These are phyloP conservation scores for Tremellales sp. DNA, from an alignment of 1,284 basidiomycete genomes.

Conservation along the genomic window DNA sequence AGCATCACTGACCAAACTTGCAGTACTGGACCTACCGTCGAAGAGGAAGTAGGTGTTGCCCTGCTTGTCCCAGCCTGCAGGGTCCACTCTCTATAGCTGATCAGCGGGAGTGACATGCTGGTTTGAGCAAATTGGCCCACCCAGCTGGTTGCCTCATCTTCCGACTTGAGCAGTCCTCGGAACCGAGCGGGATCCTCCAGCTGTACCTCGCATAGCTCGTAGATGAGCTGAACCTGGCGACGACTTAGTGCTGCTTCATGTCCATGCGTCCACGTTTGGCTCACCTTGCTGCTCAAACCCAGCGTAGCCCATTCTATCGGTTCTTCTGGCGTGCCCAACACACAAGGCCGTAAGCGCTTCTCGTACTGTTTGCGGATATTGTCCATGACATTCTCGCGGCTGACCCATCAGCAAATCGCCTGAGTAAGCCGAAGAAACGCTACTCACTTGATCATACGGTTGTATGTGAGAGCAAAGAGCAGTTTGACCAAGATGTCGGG, in stretches of 20 bases:
- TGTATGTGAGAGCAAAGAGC: slow-evolving; percentile 52
- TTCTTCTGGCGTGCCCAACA: slow-evolving; percentile 42
- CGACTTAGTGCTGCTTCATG: no score
- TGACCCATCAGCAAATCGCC: slow-evolving; percentile 9
- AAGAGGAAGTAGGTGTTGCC: slow-evolving; percentile 56
- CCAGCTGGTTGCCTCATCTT: slow-evolving; percentile 53
- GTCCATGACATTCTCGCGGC: slow-evolving; percentile 44
- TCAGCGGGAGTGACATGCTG: slow-evolving; percentile 1
- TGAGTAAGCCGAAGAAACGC: background rate
- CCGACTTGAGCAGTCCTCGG: slow-evolving; percentile 50
- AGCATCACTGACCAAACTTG: background rate
- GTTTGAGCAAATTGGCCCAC: slow-evolving; percentile 27
- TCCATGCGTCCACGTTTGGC: slow-evolving; percentile 1
- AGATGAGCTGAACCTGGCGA: slow-evolving; percentile 45
- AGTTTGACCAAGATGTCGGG: slow-evolving; percentile 50
- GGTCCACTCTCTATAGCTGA: slow-evolving; percentile 51
- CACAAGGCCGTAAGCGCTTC: slow-evolving; percentile 28
- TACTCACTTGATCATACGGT: slow-evolving; percentile 51
- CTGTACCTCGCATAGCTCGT: slow-evolving; percentile 56
- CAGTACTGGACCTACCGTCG: slow-evolving; percentile 44
- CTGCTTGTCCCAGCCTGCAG: slow-evolving; percentile 53
- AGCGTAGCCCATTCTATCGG: slow-evolving; percentile 51
- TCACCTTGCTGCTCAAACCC: slow-evolving; percentile 50
- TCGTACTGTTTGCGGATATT: slow-evolving; percentile 45
- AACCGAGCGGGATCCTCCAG: slow-evolving; percentile 53